Conservation (phyloP, 306 rosid genomes). For the Pyrus betulifolia region DNA sequence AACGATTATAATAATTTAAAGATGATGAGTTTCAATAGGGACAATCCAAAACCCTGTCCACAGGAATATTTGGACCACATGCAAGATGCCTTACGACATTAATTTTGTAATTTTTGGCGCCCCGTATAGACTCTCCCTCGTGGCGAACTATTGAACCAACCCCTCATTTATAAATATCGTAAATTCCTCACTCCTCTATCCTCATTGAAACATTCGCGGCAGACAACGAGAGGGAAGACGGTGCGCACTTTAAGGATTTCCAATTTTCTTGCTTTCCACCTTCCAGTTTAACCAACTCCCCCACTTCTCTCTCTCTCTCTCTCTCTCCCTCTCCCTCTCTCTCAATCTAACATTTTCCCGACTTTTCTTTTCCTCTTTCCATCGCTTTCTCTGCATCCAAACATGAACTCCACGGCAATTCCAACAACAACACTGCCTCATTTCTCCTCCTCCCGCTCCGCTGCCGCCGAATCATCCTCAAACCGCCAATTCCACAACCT, state of each 20-base stretch:
- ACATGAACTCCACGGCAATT: constrained; percentile 19
- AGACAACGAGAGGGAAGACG: background rate
- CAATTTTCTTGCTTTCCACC: background rate
- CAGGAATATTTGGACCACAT: too few species aligned
- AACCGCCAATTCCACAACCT: background rate
- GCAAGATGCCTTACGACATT: background rate
- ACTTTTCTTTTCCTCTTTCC: background rate
- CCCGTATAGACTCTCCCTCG: background rate
- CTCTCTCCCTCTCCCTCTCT: background rate
- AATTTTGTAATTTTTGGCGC: background rate
- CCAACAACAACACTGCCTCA: background rate
- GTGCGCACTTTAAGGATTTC: constrained; percentile 1
- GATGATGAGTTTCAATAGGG: too few species aligned
- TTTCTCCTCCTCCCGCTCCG: background rate
- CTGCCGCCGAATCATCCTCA: background rate
- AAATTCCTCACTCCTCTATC: background rate
- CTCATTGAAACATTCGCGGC: background rate
- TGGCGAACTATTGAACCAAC: background rate
- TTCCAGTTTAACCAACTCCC: background rate
- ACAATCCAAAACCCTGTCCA: too few species aligned
- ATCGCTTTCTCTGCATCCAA: constrained; percentile 13
- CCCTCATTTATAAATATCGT: background rate
- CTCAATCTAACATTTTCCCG: background rate
- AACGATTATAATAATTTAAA: too few species aligned
- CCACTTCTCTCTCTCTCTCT: background rate